Conservation (phyloP, 163 green algal species). For the Volvox carteri region DNA sequence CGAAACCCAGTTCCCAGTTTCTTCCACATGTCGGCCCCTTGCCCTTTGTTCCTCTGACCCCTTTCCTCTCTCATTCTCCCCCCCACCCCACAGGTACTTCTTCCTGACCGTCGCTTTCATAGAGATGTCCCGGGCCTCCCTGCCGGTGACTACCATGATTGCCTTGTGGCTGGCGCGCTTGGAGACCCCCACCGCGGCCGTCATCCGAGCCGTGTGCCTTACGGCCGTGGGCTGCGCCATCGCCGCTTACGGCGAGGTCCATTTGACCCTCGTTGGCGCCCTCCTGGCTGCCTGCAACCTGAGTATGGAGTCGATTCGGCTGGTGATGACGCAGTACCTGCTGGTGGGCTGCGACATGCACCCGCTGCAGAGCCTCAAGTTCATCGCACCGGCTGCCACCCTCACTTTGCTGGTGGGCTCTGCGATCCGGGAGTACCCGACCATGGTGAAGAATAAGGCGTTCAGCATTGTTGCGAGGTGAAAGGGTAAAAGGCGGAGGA, state of each 20-base stretch:
- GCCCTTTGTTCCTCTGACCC: too few relatives aligned
- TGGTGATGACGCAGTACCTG: constrained; percentile 78
- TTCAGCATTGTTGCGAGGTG: constrained; percentile 4
- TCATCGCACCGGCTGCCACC: constrained; percentile 50
- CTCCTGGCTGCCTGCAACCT: constrained; percentile 42
- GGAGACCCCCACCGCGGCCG: constrained; percentile 48
- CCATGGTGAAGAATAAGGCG: constrained; percentile 35
- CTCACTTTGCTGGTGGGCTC: constrained; percentile 35
- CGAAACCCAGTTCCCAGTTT: too few relatives aligned
- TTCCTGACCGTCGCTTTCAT: constrained; percentile 58
- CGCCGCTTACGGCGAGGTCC: constrained; percentile 56
- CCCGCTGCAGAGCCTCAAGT: constrained; percentile 71
- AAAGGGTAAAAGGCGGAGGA: too few relatives aligned
- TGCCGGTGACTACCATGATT: constrained; percentile 57
- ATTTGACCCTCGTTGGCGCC: constrained; percentile 38
- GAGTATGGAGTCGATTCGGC: constrained; percentile 46
- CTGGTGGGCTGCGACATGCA: constrained; percentile 92
- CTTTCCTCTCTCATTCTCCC: too few relatives aligned
- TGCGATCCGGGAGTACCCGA: constrained; percentile 38
- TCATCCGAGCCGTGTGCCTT: constrained; percentile 53
- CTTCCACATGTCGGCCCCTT: too few relatives aligned
- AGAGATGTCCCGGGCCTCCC: constrained; percentile 54
- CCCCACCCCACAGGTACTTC: constrained; percentile 43
- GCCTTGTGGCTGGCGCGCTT: constrained; percentile 42
- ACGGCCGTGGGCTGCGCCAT: constrained; percentile 54